phyloP scores from a whole-genome alignment of 1,284 basidiomycete species.

The Rhodotorula mucilaginosa region DNA sequence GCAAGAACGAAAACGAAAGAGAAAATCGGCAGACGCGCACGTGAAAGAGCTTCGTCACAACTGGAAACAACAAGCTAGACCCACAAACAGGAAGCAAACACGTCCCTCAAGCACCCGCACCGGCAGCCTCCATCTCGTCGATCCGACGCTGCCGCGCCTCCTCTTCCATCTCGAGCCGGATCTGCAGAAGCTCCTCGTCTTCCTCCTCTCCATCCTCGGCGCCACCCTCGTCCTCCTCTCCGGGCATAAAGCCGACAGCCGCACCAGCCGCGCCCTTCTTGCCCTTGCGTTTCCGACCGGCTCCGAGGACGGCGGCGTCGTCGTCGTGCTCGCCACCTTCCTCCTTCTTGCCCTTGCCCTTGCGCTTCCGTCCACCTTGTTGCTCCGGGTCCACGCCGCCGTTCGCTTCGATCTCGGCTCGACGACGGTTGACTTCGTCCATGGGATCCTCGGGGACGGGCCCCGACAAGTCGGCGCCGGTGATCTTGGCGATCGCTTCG shows the following conservation, averaged over 20 bases:
- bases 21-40: too few relatives aligned
- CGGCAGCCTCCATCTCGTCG: slow-evolving; percentile 23
- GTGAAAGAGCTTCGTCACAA: too few relatives aligned
- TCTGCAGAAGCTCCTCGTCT: slow-evolving; percentile 12
- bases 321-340: slow-evolving; percentile 9
- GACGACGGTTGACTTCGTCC: slow-evolving; percentile 38
- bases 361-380: slow-evolving; percentile 11
- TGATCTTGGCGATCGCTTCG: slow-evolving; percentile 31
- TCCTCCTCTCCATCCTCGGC: slow-evolving; percentile 13
- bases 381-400: slow-evolving; percentile 5
- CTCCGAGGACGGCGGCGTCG: neutral
- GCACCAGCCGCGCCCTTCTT: slow-evolving; percentile 21
- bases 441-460: slow-evolving; percentile 42
- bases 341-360: slow-evolving; percentile 4
- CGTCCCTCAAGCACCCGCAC: neutral
- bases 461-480: slow-evolving; percentile 37
- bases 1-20: too few relatives aligned
- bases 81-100: too few relatives aligned
- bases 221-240: slow-evolving; percentile 16
- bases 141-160: slow-evolving; percentile 23
- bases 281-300: slow-evolving; percentile 22
- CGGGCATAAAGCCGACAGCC: slow-evolving; percentile 11
- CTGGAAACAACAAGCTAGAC: too few relatives aligned
- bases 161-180: slow-evolving; percentile 26
- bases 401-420: slow-evolving; percentile 26